These are phyloP conservation scores for Suillus fuscotomentosus DNA, from an alignment of 768 basidiomycete species.

Conservation along the genomic window DNA sequence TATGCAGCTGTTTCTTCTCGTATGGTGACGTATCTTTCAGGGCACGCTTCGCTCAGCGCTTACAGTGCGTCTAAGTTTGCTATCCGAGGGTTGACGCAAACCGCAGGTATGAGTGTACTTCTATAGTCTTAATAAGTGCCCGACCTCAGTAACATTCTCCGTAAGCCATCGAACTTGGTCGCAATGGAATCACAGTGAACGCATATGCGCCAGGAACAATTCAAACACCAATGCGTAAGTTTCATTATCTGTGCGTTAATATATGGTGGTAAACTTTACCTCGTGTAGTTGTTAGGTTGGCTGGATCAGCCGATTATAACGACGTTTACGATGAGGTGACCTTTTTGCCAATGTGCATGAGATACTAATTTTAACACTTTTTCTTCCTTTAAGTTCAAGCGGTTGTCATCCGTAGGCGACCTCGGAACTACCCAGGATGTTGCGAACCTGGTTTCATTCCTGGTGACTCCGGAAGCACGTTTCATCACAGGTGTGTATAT, in stretches of 20 bases:
- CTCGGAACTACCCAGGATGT: slow-evolving; percentile 30
- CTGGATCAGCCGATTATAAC: slow-evolving; percentile 12
- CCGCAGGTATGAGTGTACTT: slow-evolving; percentile 17
- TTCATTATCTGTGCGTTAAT: not conserved
- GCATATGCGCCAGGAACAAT: slow-evolving; percentile 34
- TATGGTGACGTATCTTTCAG: slow-evolving; percentile 17
- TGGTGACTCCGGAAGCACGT: slow-evolving; percentile 32
- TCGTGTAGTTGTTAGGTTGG: slow-evolving; percentile 17
- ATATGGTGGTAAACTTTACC: not conserved
- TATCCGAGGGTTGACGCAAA: slow-evolving; percentile 41
- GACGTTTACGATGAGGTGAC: slow-evolving; percentile 15
- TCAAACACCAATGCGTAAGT: slow-evolving; percentile 29
- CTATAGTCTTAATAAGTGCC: not conserved
- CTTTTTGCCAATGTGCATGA: not conserved
- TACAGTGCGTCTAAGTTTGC: slow-evolving; percentile 44
- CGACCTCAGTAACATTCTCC: not conserved
- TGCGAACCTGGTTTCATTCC: slow-evolving; percentile 36
- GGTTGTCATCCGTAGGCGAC: slow-evolving; percentile 17
- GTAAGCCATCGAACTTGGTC: slow-evolving; percentile 32
- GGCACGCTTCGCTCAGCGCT: slow-evolving; percentile 23
- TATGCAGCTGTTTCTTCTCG: not conserved
- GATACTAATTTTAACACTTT: not conserved
- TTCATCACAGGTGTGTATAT: slow-evolving; percentile 35
- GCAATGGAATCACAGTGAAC: slow-evolving; percentile 32
- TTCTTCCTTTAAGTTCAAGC: slow-evolving; percentile 10